phyloP scores from a whole-genome alignment of 306 rosid genomes.

The Neltuma alba region DNA sequence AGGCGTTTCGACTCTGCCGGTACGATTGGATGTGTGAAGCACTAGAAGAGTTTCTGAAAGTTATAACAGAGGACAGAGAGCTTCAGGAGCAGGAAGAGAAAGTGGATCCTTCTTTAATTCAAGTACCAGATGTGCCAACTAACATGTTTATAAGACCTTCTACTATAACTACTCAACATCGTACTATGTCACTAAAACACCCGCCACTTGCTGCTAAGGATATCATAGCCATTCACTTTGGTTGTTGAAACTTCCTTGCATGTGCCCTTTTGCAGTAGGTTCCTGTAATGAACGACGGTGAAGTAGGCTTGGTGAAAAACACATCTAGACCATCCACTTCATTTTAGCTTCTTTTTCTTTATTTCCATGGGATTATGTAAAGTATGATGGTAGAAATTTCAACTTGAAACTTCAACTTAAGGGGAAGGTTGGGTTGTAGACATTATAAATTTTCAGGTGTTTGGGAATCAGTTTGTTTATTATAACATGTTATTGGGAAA shows the following conservation, averaged over 20 bases:
- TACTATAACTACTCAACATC: conserved; percentile 46
- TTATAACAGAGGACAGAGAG: conserved; percentile 49
- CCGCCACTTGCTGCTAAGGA: conserved; percentile 43
- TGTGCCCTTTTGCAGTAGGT: conserved; percentile 17
- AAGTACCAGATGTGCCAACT: conserved; percentile 41
- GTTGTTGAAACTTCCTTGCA: conserved; percentile 35
- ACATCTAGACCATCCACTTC: conserved; percentile 21
- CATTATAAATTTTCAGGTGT: background rate
- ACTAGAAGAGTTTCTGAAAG: conserved; percentile 59
- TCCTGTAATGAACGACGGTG: conserved; percentile 32
- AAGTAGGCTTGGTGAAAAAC: conserved; percentile 24
- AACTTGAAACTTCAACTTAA: conserved; percentile 29
- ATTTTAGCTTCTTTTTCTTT: background rate
- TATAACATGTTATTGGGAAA: background rate
- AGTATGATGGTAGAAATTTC: conserved; percentile 39
- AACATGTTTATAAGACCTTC: conserved; percentile 49
- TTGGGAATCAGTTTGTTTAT: background rate
- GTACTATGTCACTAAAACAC: conserved; percentile 37
- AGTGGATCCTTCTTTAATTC: conserved; percentile 13
- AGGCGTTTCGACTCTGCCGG: conserved; percentile 75
- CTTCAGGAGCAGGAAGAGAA: conserved; percentile 29
- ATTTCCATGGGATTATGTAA: conserved; percentile 35
- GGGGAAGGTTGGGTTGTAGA: background rate
- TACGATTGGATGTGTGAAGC: conserved; percentile 90
- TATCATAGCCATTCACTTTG: conserved; percentile 46